A percentile compares a stretch with the other conserved stretches of the same genome.
phyloP scores from a whole-genome alignment of 176 grass and related monocot genomes.

The Bromus sterilis region DNA sequence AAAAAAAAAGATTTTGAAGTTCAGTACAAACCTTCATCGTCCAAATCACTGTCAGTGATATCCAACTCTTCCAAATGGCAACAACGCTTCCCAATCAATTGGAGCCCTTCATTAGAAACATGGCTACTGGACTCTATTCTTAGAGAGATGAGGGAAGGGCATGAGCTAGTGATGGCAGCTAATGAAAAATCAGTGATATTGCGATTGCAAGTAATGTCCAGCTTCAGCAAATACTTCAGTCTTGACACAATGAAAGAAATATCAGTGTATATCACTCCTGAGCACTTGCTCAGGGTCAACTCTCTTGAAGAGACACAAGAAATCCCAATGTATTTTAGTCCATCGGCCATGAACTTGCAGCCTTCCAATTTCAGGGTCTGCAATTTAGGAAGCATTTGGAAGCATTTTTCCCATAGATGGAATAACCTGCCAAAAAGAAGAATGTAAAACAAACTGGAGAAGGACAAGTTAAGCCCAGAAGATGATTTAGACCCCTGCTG shows the following conservation, averaged over 20 bases:
- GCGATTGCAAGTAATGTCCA: conserved; percentile 69
- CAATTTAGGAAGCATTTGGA: conserved; percentile 40
- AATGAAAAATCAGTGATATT: conserved; percentile 67
- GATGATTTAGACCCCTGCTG: conserved; percentile 21
- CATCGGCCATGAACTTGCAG: conserved; percentile 46
- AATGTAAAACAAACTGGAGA: not conserved
- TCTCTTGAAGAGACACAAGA: conserved; percentile 56
- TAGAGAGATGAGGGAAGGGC: conserved; percentile 65
- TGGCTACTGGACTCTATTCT: conserved; percentile 75
- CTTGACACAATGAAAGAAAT: conserved; percentile 50
- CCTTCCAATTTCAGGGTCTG: conserved; percentile 63
- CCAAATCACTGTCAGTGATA: conserved; percentile 77
- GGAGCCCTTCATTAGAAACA: conserved; percentile 46
- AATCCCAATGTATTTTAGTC: conserved; percentile 46
- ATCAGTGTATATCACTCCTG: conserved; percentile 53
- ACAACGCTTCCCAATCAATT: conserved; percentile 56
- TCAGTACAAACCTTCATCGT: conserved; percentile 61
- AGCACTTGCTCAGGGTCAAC: conserved; percentile 76
- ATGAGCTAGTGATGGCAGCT: conserved; percentile 55
- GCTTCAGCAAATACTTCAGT: conserved; percentile 56
- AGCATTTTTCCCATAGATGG: conserved; percentile 25
- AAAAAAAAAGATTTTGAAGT: too few species aligned
- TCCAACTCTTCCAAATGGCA: conserved; percentile 56
- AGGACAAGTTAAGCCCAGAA: not conserved
- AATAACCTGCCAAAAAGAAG: conserved; percentile 41